Evolutionary conservation across 2,329 filamentous ascomycete genomes (phyloP).

Genomic region (Cucurbitaria berberidis): DNA sequence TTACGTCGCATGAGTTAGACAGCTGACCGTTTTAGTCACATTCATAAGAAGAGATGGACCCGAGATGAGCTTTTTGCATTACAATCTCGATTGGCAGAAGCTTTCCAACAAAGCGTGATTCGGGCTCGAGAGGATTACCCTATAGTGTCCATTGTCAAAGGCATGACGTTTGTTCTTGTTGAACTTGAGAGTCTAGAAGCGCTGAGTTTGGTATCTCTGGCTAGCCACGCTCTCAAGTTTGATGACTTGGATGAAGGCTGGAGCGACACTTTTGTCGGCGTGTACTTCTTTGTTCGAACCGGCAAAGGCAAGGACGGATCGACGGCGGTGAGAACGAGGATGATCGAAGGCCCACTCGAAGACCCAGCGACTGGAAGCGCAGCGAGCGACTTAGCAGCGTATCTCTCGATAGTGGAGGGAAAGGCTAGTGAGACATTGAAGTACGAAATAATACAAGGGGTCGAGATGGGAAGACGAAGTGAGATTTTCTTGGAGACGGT

Average conservation of each 20-base stretch:
- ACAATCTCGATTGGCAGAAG: conserved; percentile 45
- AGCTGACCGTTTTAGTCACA: conserved; percentile 26
- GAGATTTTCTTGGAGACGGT: conserved; percentile 56
- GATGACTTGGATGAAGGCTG: conserved; percentile 56
- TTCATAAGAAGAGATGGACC: conserved; percentile 33
- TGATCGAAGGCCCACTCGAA: conserved; percentile 61
- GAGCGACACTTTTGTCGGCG: conserved; percentile 59
- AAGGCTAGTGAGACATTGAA: conserved; percentile 39
- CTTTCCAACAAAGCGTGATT: conserved; percentile 17
- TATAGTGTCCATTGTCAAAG: conserved; percentile 66
- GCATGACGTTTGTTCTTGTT: conserved; percentile 75
- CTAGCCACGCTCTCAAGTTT: conserved; percentile 38
- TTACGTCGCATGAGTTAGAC: conserved; percentile 8
- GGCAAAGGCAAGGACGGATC: conserved; percentile 36
- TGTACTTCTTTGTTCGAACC: conserved; percentile 65
- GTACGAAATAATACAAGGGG: conserved; percentile 56
- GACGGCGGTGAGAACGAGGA: conserved; percentile 61
- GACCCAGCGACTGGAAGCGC: conserved; percentile 60
- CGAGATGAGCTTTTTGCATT: conserved; percentile 35
- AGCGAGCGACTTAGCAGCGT: conserved; percentile 55
- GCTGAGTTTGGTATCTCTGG: conserved; percentile 55
- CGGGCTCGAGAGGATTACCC: conserved; percentile 32
- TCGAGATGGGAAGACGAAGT: conserved; percentile 60
- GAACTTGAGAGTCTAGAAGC: conserved; percentile 66
- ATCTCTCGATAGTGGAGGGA: conserved; percentile 52